These are phyloP conservation scores for Rehmannia glutinosa DNA, from an alignment of 257 asterid genomes.

Conservation along the genomic window DNA sequence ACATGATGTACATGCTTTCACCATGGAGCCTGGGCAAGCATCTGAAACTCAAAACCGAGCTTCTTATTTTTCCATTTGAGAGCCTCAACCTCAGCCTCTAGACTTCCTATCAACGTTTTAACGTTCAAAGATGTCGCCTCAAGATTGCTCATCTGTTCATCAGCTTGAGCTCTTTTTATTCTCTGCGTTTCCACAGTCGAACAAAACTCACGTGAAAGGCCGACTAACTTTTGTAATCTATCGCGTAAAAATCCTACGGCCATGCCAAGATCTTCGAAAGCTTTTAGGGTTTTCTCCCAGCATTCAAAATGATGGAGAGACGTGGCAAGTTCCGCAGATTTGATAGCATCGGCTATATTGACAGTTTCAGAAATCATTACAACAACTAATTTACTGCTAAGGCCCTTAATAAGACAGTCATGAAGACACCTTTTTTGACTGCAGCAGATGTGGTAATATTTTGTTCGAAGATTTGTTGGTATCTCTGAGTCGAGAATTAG, in stretches of 20 bases:
- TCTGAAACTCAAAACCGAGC: slow-evolving; percentile 21
- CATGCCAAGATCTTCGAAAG: slow-evolving; percentile 66
- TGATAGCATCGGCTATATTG: slow-evolving; percentile 50
- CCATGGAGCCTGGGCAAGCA: slow-evolving; percentile 51
- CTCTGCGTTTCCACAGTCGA: slow-evolving; percentile 17
- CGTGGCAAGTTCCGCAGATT: slow-evolving; percentile 29
- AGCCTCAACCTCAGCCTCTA: slow-evolving; percentile 38
- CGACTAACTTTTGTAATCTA: slow-evolving; percentile 30
- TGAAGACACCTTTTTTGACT: slow-evolving; percentile 53
- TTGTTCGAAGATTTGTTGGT: slow-evolving; percentile 27
- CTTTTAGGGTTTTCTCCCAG: slow-evolving; percentile 55
- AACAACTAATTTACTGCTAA: slow-evolving; percentile 45
- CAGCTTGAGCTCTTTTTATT: slow-evolving; percentile 19
- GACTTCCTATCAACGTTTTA: slow-evolving; percentile 15
- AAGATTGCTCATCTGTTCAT: slow-evolving; percentile 25
- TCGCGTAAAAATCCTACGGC: slow-evolving; percentile 45
- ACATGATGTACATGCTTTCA: no score
- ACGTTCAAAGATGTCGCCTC: slow-evolving; percentile 23
- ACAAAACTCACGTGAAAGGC: slow-evolving; percentile 25
- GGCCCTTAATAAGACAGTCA: slow-evolving; percentile 37
- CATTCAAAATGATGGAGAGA: slow-evolving; percentile 26
- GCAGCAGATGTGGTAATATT: slow-evolving; percentile 56
- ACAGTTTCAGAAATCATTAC: slow-evolving; percentile 49
- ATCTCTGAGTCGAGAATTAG: slow-evolving; percentile 43
- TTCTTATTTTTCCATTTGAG: slow-evolving; percentile 27